These are phyloP conservation scores for Phaeosphaeriaceae sp. DNA, from an alignment of 2,329 filamentous ascomycete genomes.

Conservation along the genomic window DNA sequence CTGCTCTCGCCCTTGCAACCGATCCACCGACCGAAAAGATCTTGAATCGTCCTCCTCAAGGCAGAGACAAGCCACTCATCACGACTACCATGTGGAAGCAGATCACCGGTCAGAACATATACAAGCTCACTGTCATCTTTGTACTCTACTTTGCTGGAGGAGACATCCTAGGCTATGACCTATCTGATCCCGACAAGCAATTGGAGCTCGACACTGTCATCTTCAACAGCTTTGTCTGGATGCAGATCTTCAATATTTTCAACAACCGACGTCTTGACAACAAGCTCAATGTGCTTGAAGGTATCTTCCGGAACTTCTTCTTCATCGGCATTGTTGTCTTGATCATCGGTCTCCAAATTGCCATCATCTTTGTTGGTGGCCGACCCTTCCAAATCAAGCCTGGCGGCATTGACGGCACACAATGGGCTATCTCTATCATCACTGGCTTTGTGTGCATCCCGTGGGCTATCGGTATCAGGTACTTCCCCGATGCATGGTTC, in stretches of 20 bases:
- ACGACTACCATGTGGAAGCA: slow-evolving; percentile 67
- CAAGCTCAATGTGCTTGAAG: slow-evolving; percentile 67
- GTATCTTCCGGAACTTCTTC: slow-evolving; percentile 63
- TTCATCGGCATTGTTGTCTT: slow-evolving; percentile 65
- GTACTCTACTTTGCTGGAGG: slow-evolving; percentile 67
- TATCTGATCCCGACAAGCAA: slow-evolving; percentile 35
- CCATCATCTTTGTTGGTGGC: slow-evolving; percentile 66
- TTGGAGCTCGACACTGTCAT: slow-evolving; percentile 67
- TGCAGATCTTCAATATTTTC: slow-evolving; percentile 75
- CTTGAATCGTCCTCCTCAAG: slow-evolving; percentile 86
- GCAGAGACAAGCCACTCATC: slow-evolving; percentile 88
- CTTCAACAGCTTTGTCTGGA: slow-evolving; percentile 76
- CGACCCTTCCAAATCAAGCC: slow-evolving; percentile 60
- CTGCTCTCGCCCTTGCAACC: slow-evolving; percentile 93
- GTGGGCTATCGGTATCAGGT: slow-evolving; percentile 58
- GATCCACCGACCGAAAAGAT: slow-evolving; percentile 95
- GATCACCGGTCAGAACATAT: slow-evolving; percentile 68
- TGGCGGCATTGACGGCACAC: slow-evolving; percentile 58
- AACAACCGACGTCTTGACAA: slow-evolving; percentile 71
- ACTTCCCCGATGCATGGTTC: slow-evolving; percentile 57
- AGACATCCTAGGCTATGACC: slow-evolving; percentile 62
- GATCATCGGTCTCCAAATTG: slow-evolving; percentile 64
- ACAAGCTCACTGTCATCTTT: slow-evolving; percentile 66
- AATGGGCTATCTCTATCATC: slow-evolving; percentile 67
- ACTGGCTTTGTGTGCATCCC: slow-evolving; percentile 60